Evolutionary conservation across 805 yeast genomes (phyloP), one percentile per base, ranked within the genome.

Genomic region (Naumovozyma castellii): DNA sequence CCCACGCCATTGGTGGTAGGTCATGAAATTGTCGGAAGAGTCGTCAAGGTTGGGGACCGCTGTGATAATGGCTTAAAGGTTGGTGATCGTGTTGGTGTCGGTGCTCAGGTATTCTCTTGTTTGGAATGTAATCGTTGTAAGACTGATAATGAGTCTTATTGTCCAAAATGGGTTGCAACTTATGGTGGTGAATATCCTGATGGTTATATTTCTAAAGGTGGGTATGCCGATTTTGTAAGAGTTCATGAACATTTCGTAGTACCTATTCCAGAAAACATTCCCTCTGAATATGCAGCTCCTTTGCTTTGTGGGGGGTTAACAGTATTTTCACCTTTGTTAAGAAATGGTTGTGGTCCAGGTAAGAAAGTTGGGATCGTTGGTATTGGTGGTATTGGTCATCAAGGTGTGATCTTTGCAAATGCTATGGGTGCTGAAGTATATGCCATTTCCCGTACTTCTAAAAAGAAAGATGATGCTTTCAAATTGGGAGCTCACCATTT

Each of bases 41-140:
- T 79, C 19, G 66, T 73, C 15, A 68, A 65, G 29, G 66, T 80
- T 32, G 27, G 94, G 92, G 39, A 49, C 67, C 64, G 71, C 28
- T 76, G 82, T 47, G 58, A 61, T 8, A 49, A 56, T 10, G 63
- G 66, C 45, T 39, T 69, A 62, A 64, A 73, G 68, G 57, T 79
- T 15, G 94, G 94, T 40, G 80, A 84, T 48, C 68, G 85, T 47
- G 92, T 82, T 19, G 94, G 90, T 40, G 71, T 82, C 37, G 94
- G 94, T 50, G 90, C 92, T 18, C 78, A 75, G 53, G 66, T 71
- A 18, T 65, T 63, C 42, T 66, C 82, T 30, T 84, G 94, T 65
- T 59, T 68, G 40, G 63, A 72, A 13, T 84, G 94, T 64, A 53
- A 66, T 36, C 67, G 76, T 53, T 84, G 87, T 68, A 56, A 66